Percentiles rank a stretch among this genome's conserved stretches.
Conservation (phyloP, 768 basidiomycete species). For the Lentinula lateritia region DNA sequence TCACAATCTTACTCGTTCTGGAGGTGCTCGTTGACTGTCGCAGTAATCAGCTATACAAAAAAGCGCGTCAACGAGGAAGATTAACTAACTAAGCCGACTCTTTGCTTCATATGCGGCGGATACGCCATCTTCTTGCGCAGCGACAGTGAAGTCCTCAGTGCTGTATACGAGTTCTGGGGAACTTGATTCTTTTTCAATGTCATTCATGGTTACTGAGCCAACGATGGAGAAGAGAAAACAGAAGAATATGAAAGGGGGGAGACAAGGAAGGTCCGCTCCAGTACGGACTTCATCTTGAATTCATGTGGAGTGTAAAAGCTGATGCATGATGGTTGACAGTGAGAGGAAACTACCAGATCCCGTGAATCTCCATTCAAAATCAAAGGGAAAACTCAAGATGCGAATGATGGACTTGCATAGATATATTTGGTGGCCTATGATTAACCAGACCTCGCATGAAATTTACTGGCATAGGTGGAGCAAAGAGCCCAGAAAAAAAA, state of each 20-base stretch:
- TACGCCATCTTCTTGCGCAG: constrained; percentile 18
- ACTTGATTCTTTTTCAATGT: neutral
- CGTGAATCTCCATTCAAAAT: neutral
- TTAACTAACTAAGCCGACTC: constrained; percentile 22
- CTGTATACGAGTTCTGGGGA: neutral
- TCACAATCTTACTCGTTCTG: constrained; percentile 33
- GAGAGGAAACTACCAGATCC: neutral
- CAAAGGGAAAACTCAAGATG: no score
- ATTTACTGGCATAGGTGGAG: no score
- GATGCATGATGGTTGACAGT: neutral
- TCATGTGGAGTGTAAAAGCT: neutral
- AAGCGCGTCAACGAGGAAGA: neutral
- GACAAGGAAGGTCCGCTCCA: neutral
- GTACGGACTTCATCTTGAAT: neutral
- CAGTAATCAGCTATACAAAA: neutral
- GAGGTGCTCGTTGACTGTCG: constrained; percentile 37
- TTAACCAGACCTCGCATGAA: no score
- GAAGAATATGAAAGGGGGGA: neutral
- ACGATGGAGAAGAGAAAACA: neutral
- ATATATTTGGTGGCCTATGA: no score
- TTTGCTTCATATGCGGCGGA: constrained; percentile 27
- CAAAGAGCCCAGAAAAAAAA: no score
- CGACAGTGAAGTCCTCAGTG: neutral
- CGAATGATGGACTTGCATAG: no score
- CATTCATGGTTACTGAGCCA: neutral